Base-by-base conservation (phyloP, 768 basidiomycete genomes). In the Pleurotus djamor region DNA sequence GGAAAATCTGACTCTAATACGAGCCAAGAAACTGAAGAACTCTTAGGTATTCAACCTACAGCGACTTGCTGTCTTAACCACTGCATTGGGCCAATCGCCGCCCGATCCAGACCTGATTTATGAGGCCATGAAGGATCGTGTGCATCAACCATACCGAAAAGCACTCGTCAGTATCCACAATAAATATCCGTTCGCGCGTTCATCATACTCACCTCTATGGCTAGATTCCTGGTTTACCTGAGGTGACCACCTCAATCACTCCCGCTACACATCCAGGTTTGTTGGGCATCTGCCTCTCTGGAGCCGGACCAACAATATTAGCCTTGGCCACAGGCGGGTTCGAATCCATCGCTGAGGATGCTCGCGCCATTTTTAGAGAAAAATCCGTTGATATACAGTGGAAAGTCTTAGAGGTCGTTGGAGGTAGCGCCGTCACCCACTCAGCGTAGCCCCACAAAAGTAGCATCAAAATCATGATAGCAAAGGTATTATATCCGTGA, bases 41-140 rank as follows among this genome's bases (percentile, higher is more conserved):
- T 13, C 49, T 7, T 52, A 99, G 97, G 89, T 99, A 12, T 99
- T 98, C 79, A 99, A 99, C 72, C 79, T 99, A 57, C 97, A 99
- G 73, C 86, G 97, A 17, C 78, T 99, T 12, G 97, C 96, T 0
- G 97, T 99, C 33, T 81, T 99, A 57, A 98, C 96, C 1, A 96
- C 95, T 2, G 96, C 97, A 0, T 83, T 99, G 9, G 90, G 86
- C 3, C 88, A 90, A 67, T 85, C 88, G 9, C 96, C 97, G 1
- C 96, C 96, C 1, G 94, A 99, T 69, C 87, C 97, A 0, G 91
- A 88, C 17, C 85, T 99, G n/a, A 98, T 98, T 59, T 98, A 96
- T 72, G 96, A 98, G 70, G 96, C 96, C 1, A 98, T 98, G 97
- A 96, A 98, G 68, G 97, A 99, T 74, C 87, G 92, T 55, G 83